Evolutionary conservation across 805 yeast genomes (phyloP), one percentile per base, ranked within the genome.

Genomic region (Cyberlindnera mrakii): DNA sequence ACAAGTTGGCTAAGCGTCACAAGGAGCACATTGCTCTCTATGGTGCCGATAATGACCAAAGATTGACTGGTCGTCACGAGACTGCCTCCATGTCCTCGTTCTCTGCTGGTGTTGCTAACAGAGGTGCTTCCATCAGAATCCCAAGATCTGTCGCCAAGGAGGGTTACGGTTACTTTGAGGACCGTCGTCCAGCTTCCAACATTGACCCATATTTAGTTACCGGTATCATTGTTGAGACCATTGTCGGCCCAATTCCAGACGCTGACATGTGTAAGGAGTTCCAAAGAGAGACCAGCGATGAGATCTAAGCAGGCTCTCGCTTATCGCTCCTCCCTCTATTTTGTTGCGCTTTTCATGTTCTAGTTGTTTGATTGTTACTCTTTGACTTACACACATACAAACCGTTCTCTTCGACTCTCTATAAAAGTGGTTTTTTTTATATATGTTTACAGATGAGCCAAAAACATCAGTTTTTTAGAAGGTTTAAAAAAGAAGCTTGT

Each of bases 111-210:
- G 98, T 93, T 57, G 99, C 99, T 65, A 93, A 93, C 88, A 86
- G 99, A 79, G 99, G 98, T 74, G 96, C 96, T 49, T 90, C 97
- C 20, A 80, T 93, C 57, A 89, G 99, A 81, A 93, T 93, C 66
- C 99, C 99, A 73, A 85, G 99, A 77, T 83, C 96, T 36, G 99
- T 93, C 58, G 96, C 96, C 67, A 87, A 87, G 71, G 98, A 90
- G 70, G 97, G 97, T 49, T 87, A 71, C 72, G 99, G 99, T 48
- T 93, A 93, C 82, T 91, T 93, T 62, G 99, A 93, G 79, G 99
- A 93, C 74, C 87, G 99, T 78, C 88, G 99, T 77, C 99, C 99
- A 47, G 99, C 99, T 55, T 90, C 98, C 51, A 93, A 93, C 84
- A 93, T 93, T 61, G 99, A 93, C 71, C 98, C 99, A 57, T 93